Percentiles rank a stretch among this genome's conserved stretches.
phyloP scores from a whole-genome alignment of 116 monocot species.

The Thalassia testudinum region DNA sequence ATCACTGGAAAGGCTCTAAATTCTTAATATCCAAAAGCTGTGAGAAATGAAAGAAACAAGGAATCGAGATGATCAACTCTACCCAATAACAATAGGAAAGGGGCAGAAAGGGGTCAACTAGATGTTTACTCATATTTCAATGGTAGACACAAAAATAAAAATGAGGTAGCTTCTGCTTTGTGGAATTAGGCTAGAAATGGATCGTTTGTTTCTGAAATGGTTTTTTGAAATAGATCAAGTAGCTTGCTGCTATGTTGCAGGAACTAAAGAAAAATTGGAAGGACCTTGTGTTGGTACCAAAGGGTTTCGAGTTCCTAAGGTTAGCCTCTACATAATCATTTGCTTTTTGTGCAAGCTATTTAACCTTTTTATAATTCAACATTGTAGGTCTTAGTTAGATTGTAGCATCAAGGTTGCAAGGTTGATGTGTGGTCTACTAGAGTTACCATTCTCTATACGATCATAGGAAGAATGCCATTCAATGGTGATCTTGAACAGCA shows the following conservation, averaged over 20 bases:
- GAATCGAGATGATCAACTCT: constrained; percentile 15
- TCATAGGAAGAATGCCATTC: constrained; percentile 73
- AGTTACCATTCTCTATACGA: constrained; percentile 74
- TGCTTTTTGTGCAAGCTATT: no score
- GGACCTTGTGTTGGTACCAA: constrained; percentile 98
- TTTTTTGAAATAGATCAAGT: no score
- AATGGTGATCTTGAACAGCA: constrained; percentile 88
- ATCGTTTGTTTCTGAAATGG: no score
- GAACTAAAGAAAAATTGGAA: constrained; percentile 47
- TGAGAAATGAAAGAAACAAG: constrained; percentile 16
- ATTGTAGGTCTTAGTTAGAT: constrained; percentile 63
- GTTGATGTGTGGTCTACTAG: constrained; percentile 92
- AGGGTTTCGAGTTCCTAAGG: constrained; percentile 98
- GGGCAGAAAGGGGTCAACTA: background rate
- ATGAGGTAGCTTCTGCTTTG: constrained; percentile 43
- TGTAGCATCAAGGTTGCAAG: constrained; percentile 75
- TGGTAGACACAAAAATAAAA: constrained; percentile 26
- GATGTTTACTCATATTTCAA: constrained; percentile 6
- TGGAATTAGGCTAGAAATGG: no score
- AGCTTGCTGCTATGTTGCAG: no score
- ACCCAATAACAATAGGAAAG: constrained; percentile 17
- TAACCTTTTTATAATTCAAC: no score
- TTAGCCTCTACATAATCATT: constrained; percentile 4
- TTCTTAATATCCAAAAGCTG: constrained; percentile 1
- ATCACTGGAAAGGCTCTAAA: constrained; percentile 8